Evolutionary conservation across 177 flowering plant species (phyloP), one percentile per base, ranked within the genome.

Genomic region (Vitis hybrid): DNA sequence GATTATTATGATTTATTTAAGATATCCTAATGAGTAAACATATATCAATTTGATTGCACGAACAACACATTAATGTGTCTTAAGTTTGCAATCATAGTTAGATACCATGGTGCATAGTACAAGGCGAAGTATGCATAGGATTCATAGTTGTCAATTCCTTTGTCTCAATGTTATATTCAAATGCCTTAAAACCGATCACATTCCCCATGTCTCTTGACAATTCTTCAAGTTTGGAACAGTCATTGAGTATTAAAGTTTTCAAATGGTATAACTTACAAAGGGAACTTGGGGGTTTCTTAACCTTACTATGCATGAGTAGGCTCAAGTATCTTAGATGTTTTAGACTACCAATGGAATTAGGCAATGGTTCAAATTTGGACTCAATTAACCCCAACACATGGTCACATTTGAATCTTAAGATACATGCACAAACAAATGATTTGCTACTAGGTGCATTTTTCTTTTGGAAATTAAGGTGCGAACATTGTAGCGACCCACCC

Each of bases 261-360:
- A 71, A 58, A 50, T 58, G 64, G 14, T 56, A 18, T 3, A 71
- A 62, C 52, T 59, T 21, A 14, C 69, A 45, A 6, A 70, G 4
- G 40, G 26, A 49, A 11, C 26, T 3, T 26, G 70, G 77, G 2
- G 64, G 64, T 3, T 5, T 13, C 1, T 49, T 23, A 15, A 65
- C 5, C n/a, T 18, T n/a, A 10, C 18, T 1, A 23, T 23, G 40
- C 11, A 0, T 14, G 15, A 3, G 6, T 7, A 71, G n/a, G 17
- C 34, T 19, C 18, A 66, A 57, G 54, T 59, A 51, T 13, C 75
- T 59, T 45, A 72, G 21, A 49, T 72, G 75, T 34, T 59, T 66
- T 5, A 66, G 1, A n/a, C 23, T 19, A 13, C 65, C 58, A 11
- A 72, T 52, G 15, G 60, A 21, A 59, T 11, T 7, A 9, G 66